Evolutionary conservation across 768 basidiomycete genomes (phyloP), one percentile per base, ranked within the genome.

Genomic region (Leccinellum rugosiceps): DNA sequence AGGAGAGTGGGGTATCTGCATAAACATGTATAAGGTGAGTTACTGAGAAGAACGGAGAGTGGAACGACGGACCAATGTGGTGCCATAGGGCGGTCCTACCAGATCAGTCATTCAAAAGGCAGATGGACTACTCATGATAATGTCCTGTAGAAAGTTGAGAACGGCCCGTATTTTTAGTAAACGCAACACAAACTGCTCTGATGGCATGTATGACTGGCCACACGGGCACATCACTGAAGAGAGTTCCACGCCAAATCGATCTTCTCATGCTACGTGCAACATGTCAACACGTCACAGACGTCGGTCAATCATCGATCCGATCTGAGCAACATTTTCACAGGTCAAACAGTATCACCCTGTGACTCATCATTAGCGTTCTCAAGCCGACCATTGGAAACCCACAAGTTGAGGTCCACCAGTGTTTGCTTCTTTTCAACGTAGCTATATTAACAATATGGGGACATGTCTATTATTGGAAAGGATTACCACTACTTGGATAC

Each of bases 171-270:
- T n/a, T 3, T 13, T 34, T 3, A n/a, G 28, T n/a, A n/a, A 23
- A 6, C 2, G 17, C 3, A 4, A 4, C 19, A 65, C 63, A 52
- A 59, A 87, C 88, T 50, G 74, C 71, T 73, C 87, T 76, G 61
- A 94, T 89, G 73, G 85, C 80, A 59, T 92, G 90, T 38, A 95
- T 90, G 51, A 91, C 74, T 6, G 92, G 92, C 69, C 89, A 94
- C 1, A 93, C 89, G 35, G 83, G 83, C 47, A 84, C 80, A 72
- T 78, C 79, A 64, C 62, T 72, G 62, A 68, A 77, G n/a, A 82
- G 70, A 15, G 78, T 59, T 79, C 74, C 67, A 68, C 69, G 46
- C 30, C 44, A 52, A 46, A 44, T 17, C 15, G 13, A 14, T 21
- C 5, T 49, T 49, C 48, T 21, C 48, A 49, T 30, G 48, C 30